Percentiles rank a stretch among this genome's conserved stretches.
Conservation (phyloP, 306 rosid species). For the Glycine tomentella region DNA sequence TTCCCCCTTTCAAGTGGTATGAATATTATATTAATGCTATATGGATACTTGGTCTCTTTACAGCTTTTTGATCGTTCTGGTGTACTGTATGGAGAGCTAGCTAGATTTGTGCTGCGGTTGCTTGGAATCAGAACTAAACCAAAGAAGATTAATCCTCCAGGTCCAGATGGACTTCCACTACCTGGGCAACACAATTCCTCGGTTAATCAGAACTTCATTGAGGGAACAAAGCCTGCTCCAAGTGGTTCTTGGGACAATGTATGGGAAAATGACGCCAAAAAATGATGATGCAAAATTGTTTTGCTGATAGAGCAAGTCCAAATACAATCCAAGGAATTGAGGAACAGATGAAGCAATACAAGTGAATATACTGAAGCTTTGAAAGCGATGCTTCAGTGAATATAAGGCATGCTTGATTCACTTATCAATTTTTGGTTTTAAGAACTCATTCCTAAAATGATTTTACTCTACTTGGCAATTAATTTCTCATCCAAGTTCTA, state of each 20-base stretch:
- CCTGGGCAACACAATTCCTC: slow-evolving; percentile 48
- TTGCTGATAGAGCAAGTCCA: background rate
- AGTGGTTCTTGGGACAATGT: slow-evolving; percentile 77
- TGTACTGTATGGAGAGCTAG: slow-evolving; percentile 80
- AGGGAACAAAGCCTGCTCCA: slow-evolving; percentile 62
- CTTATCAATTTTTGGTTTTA: too few relatives aligned
- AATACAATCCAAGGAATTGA: background rate
- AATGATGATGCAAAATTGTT: slow-evolving; percentile 23
- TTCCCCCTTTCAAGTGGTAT: background rate
- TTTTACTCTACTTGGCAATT: too few relatives aligned
- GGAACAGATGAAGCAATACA: background rate
- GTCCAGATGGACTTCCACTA: slow-evolving; percentile 62
- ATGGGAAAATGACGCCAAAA: slow-evolving; percentile 60
- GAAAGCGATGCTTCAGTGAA: too few relatives aligned
- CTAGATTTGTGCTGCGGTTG: slow-evolving; percentile 75
- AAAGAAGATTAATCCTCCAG: slow-evolving; percentile 54
- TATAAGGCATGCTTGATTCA: background rate
- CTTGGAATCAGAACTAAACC: slow-evolving; percentile 71
- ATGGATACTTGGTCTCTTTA: slow-evolving; percentile 29
- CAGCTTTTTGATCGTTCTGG: slow-evolving; percentile 92
- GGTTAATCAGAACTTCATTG: slow-evolving; percentile 56
- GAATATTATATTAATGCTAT: background rate
- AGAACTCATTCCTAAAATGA: too few relatives aligned
- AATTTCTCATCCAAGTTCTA: too few relatives aligned
- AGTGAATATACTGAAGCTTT: too few relatives aligned